Conservation (phyloP, 768 basidiomycete genomes). For the Ramaria sp. region DNA sequence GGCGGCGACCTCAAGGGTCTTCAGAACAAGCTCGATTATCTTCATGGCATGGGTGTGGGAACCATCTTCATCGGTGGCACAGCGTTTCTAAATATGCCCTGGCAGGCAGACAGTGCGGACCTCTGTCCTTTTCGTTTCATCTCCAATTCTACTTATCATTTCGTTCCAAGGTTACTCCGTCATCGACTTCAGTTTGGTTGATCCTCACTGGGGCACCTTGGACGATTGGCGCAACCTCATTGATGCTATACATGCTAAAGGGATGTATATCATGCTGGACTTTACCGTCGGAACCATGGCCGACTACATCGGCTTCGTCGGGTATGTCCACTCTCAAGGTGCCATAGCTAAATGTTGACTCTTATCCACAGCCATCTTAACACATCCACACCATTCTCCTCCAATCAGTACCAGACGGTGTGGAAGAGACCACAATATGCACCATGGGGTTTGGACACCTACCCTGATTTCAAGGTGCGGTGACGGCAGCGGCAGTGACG, state of each 20-base stretch:
- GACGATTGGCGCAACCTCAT: conserved; percentile 69
- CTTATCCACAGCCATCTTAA: conserved; percentile 53
- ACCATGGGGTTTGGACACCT: conserved; percentile 82
- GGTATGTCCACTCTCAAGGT: conserved; percentile 36
- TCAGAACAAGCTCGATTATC: conserved; percentile 66
- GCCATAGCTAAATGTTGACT: conserved; percentile 3
- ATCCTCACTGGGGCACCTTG: conserved; percentile 87
- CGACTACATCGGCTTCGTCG: conserved; percentile 77
- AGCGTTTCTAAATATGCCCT: conserved; percentile 90
- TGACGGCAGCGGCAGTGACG: conserved; percentile 12
- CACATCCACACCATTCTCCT: conserved; percentile 63
- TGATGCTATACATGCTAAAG: conserved; percentile 63
- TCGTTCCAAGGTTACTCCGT: conserved; percentile 71
- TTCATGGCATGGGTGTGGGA: conserved; percentile 79
- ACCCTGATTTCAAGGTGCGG: conserved; percentile 67
- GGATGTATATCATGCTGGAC: conserved; percentile 90
- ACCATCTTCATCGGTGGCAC: conserved; percentile 90
- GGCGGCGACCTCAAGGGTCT: conserved; percentile 86
- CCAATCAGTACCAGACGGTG: conserved; percentile 58
- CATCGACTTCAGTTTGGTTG: conserved; percentile 79
- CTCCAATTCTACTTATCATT: conserved; percentile 6
- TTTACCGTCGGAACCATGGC: conserved; percentile 91
- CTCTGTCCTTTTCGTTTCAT: conserved; percentile 1
- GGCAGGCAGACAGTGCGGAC: conserved; percentile 87
- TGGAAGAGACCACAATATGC: conserved; percentile 70